Base-by-base conservation (phyloP, 495 filamentous ascomycete genomes). In the Penicillium paxilli region DNA sequence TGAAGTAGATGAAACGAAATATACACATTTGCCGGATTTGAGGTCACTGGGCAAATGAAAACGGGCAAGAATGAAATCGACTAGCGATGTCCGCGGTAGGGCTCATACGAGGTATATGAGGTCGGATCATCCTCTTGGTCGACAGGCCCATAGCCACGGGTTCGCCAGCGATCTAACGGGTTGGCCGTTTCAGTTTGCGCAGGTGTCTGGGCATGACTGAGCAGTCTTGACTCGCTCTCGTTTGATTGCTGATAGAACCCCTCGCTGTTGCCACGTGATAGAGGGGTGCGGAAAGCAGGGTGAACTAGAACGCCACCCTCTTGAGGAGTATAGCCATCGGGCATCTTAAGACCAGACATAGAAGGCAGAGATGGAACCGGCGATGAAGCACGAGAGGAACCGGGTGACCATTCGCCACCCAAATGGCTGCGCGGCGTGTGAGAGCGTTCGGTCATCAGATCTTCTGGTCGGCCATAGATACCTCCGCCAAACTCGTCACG, bases 401-500 rank as follows among this genome's bases (percentile, higher is more conserved):
- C 66, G 40, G 73, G 74, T 14, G 64, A 77, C 72, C 63, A 72
- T 40, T 72, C 73, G 55, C 51, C 62, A 26, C 74, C 70, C 35
- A 79, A 58, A 24, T 75, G 71, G 22, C 78, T 83, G 32, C 83
- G 78, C 0, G 87, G 86, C 0, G 89, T 91, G 8, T 83, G 82
- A 1, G 86, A 84, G 17, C 88, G 81, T 42, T 86, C 76, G 5
- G 83, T 76, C 45, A 85, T 76, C 26, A 82, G 60, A 57, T 91
- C 87, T n/a, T 82, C 78, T 2, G 82, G 77, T 17, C 78, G 80
- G 28, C 87, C 88, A 60, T 86, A 92, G 14, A 92, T 80, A 21
- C 88, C 86, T 9, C 89, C 93, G 17, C 91, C 91, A 60, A 90
- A 86, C 42, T 96, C 91, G 8, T 90, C 89, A 1, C 83, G 83